phyloP scores from a whole-genome alignment of 306 rosid species.

The Cucurbita moschata region DNA sequence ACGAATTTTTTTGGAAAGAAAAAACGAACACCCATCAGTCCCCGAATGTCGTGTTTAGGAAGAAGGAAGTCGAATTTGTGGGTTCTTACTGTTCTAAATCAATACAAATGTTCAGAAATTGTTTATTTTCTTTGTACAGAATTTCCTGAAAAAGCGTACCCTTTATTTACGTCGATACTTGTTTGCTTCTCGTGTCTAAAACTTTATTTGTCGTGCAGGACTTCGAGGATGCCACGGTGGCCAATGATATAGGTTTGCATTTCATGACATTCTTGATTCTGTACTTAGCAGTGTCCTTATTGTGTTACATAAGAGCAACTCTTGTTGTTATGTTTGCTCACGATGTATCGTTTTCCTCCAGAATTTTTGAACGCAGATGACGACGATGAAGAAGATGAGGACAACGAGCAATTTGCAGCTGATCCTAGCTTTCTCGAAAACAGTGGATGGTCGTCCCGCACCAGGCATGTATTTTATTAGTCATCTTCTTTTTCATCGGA shows the following conservation, averaged over 20 bases:
- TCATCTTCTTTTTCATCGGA: background rate
- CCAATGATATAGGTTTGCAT: constrained; percentile 64
- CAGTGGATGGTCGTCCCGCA: constrained; percentile 98
- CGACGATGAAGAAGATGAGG: constrained; percentile 58
- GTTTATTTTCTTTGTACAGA: background rate
- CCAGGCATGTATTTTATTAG: constrained; percentile 41
- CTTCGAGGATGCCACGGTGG: constrained; percentile 26
- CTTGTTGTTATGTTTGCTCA: background rate
- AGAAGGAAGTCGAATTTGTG: background rate
- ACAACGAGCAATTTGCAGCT: constrained; percentile 33
- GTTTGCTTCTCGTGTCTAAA: constrained; percentile 8
- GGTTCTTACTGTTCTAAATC: background rate
- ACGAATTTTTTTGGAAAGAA: background rate
- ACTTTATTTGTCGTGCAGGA: constrained; percentile 49
- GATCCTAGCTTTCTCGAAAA: constrained; percentile 58
- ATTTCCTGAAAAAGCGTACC: background rate
- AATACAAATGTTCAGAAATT: background rate
- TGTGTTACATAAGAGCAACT: background rate
- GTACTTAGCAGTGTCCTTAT: background rate
- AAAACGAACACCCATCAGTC: background rate
- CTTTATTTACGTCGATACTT: background rate
- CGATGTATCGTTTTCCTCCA: constrained; percentile 13
- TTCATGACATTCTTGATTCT: constrained; percentile 1
- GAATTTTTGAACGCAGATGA: constrained; percentile 85
- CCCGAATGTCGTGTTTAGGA: background rate